A percentile compares a stretch with the other conserved stretches of the same genome.
Evolutionary conservation across 352 stramenopile species (phyloP).

Genomic region (Pythium graminicola): DNA sequence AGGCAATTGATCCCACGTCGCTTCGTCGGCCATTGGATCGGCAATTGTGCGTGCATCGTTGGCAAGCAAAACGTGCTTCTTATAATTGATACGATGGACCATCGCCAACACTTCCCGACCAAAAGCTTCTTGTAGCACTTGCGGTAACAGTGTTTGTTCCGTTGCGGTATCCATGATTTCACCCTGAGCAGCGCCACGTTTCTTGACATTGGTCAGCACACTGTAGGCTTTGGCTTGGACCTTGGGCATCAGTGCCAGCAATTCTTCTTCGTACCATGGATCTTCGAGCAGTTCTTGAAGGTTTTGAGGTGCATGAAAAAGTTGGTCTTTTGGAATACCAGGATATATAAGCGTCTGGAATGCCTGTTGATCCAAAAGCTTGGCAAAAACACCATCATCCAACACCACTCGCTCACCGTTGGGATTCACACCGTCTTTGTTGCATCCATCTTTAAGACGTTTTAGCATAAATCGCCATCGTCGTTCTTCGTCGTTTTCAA

Average conservation of each 20-base stretch:
- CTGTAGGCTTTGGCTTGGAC: conserved; percentile 68
- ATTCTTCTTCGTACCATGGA: conserved; percentile 71
- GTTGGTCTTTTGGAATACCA: conserved; percentile 62
- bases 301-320: conserved; percentile 57
- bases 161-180: conserved; percentile 76
- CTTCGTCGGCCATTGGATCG: conserved; percentile 46
- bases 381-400: conserved; percentile 74
- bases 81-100: conserved; percentile 75
- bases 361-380: conserved; percentile 52
- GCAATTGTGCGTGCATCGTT: conserved; percentile 58
- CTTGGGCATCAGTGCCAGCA: conserved; percentile 76
- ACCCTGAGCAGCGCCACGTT: conserved; percentile 51
- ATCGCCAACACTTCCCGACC: conserved; percentile 73
- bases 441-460: conserved; percentile 55
- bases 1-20: conserved; percentile 56
- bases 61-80: conserved; percentile 72
- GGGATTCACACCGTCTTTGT: conserved; percentile 41
- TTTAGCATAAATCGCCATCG: conserved; percentile 63
- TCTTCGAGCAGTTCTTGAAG: conserved; percentile 69
- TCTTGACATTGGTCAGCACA: conserved; percentile 79
- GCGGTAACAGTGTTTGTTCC: conserved; percentile 55
- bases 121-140: conserved; percentile 83
- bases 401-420: conserved; percentile 53
- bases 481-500: conserved; percentile 32
- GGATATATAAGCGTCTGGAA: conserved; percentile 81